Conservation (phyloP, 768 basidiomycete species). For the Lactarius vividus region DNA sequence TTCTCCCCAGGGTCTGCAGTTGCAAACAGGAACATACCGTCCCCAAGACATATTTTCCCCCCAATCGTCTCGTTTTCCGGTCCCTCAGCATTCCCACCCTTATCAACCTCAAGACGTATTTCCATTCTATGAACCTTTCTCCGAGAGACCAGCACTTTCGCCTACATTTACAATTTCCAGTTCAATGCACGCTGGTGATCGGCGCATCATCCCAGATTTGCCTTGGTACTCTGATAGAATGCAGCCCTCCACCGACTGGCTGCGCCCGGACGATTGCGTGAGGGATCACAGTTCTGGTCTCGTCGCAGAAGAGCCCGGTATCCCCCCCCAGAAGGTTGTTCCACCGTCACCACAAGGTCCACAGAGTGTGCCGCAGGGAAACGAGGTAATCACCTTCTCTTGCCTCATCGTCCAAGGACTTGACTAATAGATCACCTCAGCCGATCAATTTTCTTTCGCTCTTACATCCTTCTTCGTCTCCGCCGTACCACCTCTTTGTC, state of each 20-base stretch:
- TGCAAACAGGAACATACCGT: slow-evolving; percentile 44
- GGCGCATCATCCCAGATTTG: slow-evolving; percentile 30
- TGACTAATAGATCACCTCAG: slow-evolving; percentile 38
- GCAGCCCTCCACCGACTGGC: slow-evolving; percentile 43
- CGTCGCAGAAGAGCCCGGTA: slow-evolving; percentile 28
- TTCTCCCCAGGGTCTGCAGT: slow-evolving; percentile 40
- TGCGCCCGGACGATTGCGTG: slow-evolving; percentile 37
- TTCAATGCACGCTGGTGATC: slow-evolving; percentile 39
- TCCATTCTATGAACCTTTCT: slow-evolving; percentile 54
- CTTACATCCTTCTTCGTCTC: slow-evolving; percentile 80
- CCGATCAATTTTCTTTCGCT: slow-evolving; percentile 88
- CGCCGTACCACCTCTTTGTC: slow-evolving; percentile 80
- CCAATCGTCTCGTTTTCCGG: slow-evolving; percentile 20
- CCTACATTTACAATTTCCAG: slow-evolving; percentile 34
- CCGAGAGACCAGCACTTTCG: slow-evolving; percentile 42
- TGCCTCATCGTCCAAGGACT: not conserved
- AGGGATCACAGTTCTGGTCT: slow-evolving; percentile 32
- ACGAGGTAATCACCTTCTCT: slow-evolving; percentile 47
- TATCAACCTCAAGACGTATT: slow-evolving; percentile 31
- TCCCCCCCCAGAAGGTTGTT: slow-evolving; percentile 21
- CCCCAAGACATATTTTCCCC: slow-evolving; percentile 29
- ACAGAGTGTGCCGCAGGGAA: slow-evolving; percentile 33
- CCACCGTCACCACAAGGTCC: slow-evolving; percentile 22
- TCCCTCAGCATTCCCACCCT: slow-evolving; percentile 16
- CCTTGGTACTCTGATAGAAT: slow-evolving; percentile 30